Base-by-base conservation (phyloP, 2,329 filamentous ascomycete species). In the Aureobasidium mangrovei region DNA sequence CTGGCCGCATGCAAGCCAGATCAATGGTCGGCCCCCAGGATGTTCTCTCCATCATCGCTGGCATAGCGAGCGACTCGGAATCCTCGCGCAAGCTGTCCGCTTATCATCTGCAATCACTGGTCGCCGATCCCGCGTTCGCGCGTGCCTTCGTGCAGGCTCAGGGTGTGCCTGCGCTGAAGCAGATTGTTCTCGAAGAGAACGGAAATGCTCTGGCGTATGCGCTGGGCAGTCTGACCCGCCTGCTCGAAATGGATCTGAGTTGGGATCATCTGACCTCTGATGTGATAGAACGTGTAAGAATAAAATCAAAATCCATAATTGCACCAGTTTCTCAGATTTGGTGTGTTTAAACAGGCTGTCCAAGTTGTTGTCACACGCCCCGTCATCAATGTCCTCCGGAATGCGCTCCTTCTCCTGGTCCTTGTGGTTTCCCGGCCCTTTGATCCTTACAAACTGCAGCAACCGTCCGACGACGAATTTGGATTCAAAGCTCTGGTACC, bases 171-270 rank as follows among this genome's bases (percentile, higher is more conserved):
- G 83, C 91, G 61, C 74, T 98, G 63, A 83, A 89, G 52, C 83
- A 87, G 55, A 77, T 97, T 53, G 89, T 93, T 59, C 83, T 97
- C 77, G 81, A 82, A 60, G 84, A 91, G 31, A 87, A 82, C 55
- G 93, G 93, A 56, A 98, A 98, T 70, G 97, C 93, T 1, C 77
- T 98, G 66, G 93, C 93, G 57, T 98, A 98, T 72, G 88, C 91
- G 58, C 77, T 98, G 57, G 91, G 95, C 61, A 93, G 88, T 64
- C 79, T 97, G 63, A 88, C 85, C 55, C 82, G 90, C 55, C 73
- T 98, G 57, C 77, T 98, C 58, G 93, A 98, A 72, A 86, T 97
- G 38, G 93, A 97, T 72, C 95, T 96, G 80, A 93, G 93, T 56
- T 98, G 93, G 93, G 91, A 97, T 60, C 82, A 86, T 57, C 87